These are phyloP conservation scores for Candida maesae DNA, from an alignment of 805 yeast species.

Conservation along the genomic window DNA sequence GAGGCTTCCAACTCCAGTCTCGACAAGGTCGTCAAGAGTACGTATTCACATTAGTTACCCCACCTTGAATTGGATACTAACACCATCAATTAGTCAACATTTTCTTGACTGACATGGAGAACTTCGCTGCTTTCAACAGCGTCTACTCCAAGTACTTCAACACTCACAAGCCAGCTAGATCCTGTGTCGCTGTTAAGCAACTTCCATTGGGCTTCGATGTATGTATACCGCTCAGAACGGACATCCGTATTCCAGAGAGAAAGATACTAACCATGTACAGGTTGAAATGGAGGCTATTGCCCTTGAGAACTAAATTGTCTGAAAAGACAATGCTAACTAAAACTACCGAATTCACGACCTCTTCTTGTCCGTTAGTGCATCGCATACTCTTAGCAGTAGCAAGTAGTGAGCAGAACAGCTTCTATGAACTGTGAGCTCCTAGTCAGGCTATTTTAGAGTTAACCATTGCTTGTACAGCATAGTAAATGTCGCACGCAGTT, in stretches of 20 bases:
- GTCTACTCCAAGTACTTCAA: slow-evolving; percentile 77
- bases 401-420: too few relatives aligned
- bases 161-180: slow-evolving; percentile 89
- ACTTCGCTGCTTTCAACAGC: slow-evolving; percentile 80
- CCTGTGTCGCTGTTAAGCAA: slow-evolving; percentile 92
- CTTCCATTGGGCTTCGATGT: slow-evolving; percentile 82
- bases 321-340: background rate
- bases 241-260: background rate
- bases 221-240: slow-evolving; percentile 11
- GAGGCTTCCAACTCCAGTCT: slow-evolving; percentile 82
- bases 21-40: slow-evolving; percentile 78
- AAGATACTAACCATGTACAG: slow-evolving; percentile 20
- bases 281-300: slow-evolving; percentile 94
- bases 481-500: too few relatives aligned
- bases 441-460: too few relatives aligned
- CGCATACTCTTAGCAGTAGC: too few relatives aligned
- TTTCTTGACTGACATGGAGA: slow-evolving; percentile 86
- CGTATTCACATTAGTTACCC: slow-evolving; percentile 4
- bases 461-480: too few relatives aligned
- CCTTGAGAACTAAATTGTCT: slow-evolving; percentile 43
- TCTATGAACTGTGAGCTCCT: background rate
- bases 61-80: slow-evolving; percentile 9
- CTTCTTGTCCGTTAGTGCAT: background rate
- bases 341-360: background rate
- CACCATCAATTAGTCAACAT: slow-evolving; percentile 44